These are phyloP conservation scores for Monilinia fructicola DNA, from an alignment of 2,329 filamentous ascomycete species.

Conservation along the genomic window DNA sequence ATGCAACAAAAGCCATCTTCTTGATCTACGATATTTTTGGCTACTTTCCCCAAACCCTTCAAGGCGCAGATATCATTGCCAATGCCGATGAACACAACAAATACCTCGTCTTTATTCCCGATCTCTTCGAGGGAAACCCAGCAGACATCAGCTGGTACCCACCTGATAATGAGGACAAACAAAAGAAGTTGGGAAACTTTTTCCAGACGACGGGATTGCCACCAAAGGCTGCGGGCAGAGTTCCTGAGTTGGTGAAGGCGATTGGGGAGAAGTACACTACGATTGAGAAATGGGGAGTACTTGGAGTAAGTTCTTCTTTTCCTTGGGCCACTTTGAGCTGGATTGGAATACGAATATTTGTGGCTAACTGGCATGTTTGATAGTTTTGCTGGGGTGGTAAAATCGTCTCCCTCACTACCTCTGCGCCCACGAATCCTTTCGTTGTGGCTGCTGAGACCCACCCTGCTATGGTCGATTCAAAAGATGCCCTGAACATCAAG, in stretches of 20 bases:
- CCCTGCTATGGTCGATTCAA: conserved; percentile 63
- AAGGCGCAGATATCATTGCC: conserved; percentile 67
- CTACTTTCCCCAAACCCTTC: conserved; percentile 67
- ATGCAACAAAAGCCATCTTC: conserved; percentile 58
- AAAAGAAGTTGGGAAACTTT: conserved; percentile 58
- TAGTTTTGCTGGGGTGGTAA: conserved; percentile 42
- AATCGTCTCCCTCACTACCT: conserved; percentile 34
- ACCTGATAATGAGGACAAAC: conserved; percentile 61
- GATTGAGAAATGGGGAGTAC: conserved; percentile 48
- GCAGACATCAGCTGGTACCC: conserved; percentile 54
- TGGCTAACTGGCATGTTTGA: conserved; percentile 7
- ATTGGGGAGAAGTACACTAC: conserved; percentile 52
- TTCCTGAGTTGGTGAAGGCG: conserved; percentile 52
- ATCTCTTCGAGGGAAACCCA: conserved; percentile 74
- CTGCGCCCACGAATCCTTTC: conserved; percentile 46
- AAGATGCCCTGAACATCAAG: conserved; percentile 59
- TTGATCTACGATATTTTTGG: conserved; percentile 65
- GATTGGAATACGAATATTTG: not conserved
- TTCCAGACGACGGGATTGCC: conserved; percentile 44
- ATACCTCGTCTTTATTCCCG: conserved; percentile 87
- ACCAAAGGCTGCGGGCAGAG: conserved; percentile 45
- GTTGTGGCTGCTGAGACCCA: conserved; percentile 53
- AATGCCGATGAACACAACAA: conserved; percentile 54
- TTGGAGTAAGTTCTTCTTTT: conserved; percentile 30
- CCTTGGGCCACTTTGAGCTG: not conserved